Evolutionary conservation across 345 rosid genomes (phyloP).

Genomic region (Aquilaria malaccensis): DNA sequence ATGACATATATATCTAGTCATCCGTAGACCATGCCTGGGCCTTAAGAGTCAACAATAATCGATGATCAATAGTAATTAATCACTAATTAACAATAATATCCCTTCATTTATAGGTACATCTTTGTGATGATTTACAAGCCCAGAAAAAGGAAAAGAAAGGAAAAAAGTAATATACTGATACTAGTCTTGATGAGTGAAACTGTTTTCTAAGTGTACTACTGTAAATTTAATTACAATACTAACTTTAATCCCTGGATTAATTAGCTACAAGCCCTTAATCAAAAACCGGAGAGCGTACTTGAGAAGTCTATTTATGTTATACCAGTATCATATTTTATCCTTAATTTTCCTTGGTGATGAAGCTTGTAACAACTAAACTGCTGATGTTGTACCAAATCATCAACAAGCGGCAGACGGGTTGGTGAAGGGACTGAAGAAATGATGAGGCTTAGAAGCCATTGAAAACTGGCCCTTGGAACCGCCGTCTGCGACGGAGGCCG

Average conservation of each 20-base stretch:
- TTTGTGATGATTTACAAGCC: conserved; percentile 33
- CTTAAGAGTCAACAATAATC: conserved; percentile 9
- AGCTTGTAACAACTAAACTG: too few species aligned
- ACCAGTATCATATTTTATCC: neutral
- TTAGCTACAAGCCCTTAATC: conserved; percentile 53
- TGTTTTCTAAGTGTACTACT: too few species aligned
- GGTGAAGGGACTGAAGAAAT: conserved; percentile 59
- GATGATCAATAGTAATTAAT: conserved; percentile 20
- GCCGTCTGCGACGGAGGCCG: conserved; percentile 12
- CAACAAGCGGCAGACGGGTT: conserved; percentile 88
- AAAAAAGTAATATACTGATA: neutral
- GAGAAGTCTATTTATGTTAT: conserved; percentile 18
- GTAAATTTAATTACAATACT: conserved; percentile 32
- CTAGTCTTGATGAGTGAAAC: too few species aligned
- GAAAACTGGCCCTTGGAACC: conserved; percentile 38
- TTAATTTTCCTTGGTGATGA: neutral
- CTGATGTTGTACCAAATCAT: neutral
- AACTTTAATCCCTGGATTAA: conserved; percentile 1
- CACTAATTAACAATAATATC: conserved; percentile 22
- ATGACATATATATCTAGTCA: too few species aligned
- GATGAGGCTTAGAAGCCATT: conserved; percentile 40
- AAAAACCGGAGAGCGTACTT: conserved; percentile 53
- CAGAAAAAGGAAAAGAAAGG: conserved; percentile 6
- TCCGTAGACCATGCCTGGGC: too few species aligned
- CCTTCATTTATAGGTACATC: conserved; percentile 15